Conservation (phyloP, 139 green algal species). For the Pleodorina starrii region DNA sequence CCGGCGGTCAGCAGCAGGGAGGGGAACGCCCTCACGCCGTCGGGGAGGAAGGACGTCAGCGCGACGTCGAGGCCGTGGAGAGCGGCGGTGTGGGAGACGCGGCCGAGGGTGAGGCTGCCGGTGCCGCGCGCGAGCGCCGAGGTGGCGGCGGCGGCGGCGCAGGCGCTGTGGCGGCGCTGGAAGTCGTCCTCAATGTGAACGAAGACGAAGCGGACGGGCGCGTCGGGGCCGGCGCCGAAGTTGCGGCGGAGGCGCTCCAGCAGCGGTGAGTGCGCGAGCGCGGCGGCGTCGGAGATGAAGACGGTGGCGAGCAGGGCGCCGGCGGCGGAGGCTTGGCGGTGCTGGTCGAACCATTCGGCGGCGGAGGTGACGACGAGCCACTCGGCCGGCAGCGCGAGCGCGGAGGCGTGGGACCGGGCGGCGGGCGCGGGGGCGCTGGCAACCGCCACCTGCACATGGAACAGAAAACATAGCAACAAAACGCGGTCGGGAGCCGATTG, state of each 20-base stretch:
- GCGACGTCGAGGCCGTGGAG: slow-evolving; percentile 35
- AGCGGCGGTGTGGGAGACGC: not conserved
- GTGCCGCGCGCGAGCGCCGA: not conserved
- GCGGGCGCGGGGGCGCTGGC: not conserved
- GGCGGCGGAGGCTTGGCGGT: slow-evolving; percentile 23
- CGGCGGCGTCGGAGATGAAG: slow-evolving; percentile 37
- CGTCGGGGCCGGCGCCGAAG: not conserved
- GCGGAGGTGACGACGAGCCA: slow-evolving; percentile 19
- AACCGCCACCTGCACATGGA: not conserved
- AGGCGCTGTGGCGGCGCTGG: not conserved
- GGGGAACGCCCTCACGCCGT: not conserved
- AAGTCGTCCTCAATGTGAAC: slow-evolving; percentile 11
- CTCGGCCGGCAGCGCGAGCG: not conserved
- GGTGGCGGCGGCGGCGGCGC: not conserved
- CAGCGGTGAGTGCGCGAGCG: not conserved
- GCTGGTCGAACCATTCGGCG: slow-evolving; percentile 23
- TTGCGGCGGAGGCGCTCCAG: slow-evolving; percentile 24
- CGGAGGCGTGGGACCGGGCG: not conserved
- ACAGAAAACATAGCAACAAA: no score
- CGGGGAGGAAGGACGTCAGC: slow-evolving; percentile 11
- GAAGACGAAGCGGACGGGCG: slow-evolving; percentile 15
- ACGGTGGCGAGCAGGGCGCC: slow-evolving; percentile 29
- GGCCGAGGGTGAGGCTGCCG: not conserved
- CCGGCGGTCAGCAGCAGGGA: slow-evolving; percentile 29
- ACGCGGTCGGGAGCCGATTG: no score